These are phyloP conservation scores for Aspergillus panamensis DNA, from an alignment of 495 filamentous ascomycete genomes.

Conservation along the genomic window DNA sequence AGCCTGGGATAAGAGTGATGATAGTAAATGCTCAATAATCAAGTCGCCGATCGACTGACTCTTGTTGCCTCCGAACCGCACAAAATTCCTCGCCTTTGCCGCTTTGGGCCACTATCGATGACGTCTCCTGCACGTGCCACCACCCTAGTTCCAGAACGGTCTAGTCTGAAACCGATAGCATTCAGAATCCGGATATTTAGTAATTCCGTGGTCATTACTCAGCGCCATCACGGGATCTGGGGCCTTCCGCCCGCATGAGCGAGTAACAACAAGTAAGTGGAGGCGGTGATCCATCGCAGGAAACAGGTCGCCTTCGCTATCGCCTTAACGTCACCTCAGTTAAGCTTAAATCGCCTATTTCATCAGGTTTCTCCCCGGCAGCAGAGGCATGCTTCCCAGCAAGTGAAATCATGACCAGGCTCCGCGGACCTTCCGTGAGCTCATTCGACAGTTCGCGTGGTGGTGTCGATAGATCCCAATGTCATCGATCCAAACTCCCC, in stretches of 20 bases:
- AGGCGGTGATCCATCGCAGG: not conserved
- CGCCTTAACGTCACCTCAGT: not conserved
- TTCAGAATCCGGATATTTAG: not conserved
- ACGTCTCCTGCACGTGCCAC: constrained; percentile 14
- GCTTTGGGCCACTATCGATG: constrained; percentile 21
- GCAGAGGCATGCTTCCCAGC: constrained; percentile 29
- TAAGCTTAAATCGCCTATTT: not conserved
- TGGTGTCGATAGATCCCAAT: constrained; percentile 30
- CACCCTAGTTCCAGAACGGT: not conserved
- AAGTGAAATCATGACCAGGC: constrained; percentile 41
- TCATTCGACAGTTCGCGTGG: constrained; percentile 32
- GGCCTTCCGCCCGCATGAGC: not conserved
- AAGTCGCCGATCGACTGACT: constrained; percentile 16
- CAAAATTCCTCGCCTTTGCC: constrained; percentile 21
- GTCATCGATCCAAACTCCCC: constrained; percentile 44
- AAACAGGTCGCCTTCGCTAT: not conserved
- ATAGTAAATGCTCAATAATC: constrained; percentile 17
- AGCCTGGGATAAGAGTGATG: not conserved
- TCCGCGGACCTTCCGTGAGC: constrained; percentile 45
- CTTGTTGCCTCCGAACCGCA: constrained; percentile 10
- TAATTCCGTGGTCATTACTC: not conserved
- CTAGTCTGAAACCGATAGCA: not conserved
- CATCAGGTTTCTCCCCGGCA: not conserved
- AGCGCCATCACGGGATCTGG: not conserved
- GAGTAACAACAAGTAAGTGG: not conserved